Conservation (phyloP, 345 rosid genomes). For the Rhodamnia rubescens region DNA sequence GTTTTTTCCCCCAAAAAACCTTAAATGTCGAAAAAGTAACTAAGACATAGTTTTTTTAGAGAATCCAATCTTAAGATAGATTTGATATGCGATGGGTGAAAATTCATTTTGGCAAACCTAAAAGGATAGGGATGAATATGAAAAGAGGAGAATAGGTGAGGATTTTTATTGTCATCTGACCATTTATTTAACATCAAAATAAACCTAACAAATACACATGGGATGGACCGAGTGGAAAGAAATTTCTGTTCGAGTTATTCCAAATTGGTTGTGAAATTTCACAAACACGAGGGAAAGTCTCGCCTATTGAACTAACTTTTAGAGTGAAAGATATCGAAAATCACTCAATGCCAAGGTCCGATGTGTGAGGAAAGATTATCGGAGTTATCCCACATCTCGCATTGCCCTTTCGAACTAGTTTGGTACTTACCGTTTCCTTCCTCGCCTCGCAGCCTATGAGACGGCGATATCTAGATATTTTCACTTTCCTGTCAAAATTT, state of each 20-base stretch:
- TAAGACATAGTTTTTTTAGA: not conserved
- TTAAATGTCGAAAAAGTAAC: not conserved
- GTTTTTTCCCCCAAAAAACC: not conserved
- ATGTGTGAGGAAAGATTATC: too few relatives aligned
- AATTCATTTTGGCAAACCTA: not conserved
- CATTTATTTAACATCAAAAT: not conserved
- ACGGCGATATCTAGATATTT: not conserved
- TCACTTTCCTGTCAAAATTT: not conserved
- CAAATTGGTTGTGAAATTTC: too few relatives aligned
- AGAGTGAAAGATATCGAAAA: too few relatives aligned
- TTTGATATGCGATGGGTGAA: not conserved
- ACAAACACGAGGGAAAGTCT: too few relatives aligned
- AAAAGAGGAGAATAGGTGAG: not conserved
- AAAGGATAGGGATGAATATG: not conserved
- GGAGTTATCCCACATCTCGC: too few relatives aligned
- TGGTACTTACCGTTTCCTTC: too few relatives aligned
- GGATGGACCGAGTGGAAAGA: too few relatives aligned
- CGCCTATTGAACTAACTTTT: too few relatives aligned
- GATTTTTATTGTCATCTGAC: not conserved
- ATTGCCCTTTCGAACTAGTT: too few relatives aligned
- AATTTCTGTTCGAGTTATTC: too few relatives aligned
- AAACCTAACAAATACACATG: not conserved
- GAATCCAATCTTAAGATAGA: not conserved
- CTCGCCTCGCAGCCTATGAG: too few relatives aligned
- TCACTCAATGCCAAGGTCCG: too few relatives aligned